Evolutionary conservation across 495 filamentous ascomycete genomes (phyloP), one percentile per base, ranked within the genome.

Genomic region (Daldinia childiae): DNA sequence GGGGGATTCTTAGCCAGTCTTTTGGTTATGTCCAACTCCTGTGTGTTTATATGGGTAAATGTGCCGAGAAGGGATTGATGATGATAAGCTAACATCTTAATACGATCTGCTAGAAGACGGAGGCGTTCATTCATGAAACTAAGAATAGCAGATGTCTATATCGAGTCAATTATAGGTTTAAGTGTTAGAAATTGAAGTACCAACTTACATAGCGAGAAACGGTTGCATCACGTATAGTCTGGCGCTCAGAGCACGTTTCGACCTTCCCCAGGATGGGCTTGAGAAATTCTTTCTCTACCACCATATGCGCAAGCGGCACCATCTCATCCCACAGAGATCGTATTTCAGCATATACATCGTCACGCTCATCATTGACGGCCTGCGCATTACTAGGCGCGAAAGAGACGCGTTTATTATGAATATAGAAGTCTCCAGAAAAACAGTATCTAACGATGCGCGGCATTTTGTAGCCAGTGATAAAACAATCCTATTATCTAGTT

Each of bases 121-220:
- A 77, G 60, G 21, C 76, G 71, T 15, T 74, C 65, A 36, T 77
- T 77, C 73, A 77, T 72, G 48, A 76, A 76, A n/a, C 56, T 54
- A 48, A 77, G 39, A 52, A 72, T 69, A 7, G 70, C 48, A 43
- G 68, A 69, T 24, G 66, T 73, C 76, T 77, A 30, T 21, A 51
- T 21, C 21, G 27, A 36, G 19, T 75, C 34, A 72, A 65, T 38
- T 24, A 4, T 6, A 11, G 8, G 11, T 24, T 51, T 21, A 4
- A 57, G 12, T 55, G 45, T 21, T 12, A 15, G 39, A 6, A 27
- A 15, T 9, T n/a, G 8, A 11, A 48, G 24, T 48, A 21, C 2
- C 43, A 12, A 54, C 75, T 52, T 68, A 77, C 76, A 55, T 77
- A 77, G 21, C 27, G 39, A 26, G 56, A 69, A 6, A 76, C 50